Conservation (phyloP, 768 basidiomycete species). For the Gelatoporia subvermispora region DNA sequence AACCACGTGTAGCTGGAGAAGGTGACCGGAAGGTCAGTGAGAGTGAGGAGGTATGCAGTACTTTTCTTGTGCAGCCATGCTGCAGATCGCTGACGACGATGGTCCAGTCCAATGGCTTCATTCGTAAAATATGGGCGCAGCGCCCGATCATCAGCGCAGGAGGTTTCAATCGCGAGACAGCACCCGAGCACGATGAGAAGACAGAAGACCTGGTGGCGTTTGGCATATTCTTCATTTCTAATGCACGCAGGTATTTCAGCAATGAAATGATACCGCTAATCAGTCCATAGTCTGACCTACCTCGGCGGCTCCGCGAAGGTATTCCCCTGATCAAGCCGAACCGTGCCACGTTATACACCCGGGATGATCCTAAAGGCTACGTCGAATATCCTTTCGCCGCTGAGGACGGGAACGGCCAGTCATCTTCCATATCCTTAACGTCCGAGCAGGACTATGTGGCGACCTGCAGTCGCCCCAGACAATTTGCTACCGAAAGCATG, state of each 20-base stretch:
- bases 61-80: too few species aligned
- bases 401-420: too few species aligned
- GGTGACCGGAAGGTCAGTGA: slow-evolving; percentile 1
- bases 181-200: slow-evolving; percentile 10
- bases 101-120: slow-evolving; percentile 10
- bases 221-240: slow-evolving; percentile 21
- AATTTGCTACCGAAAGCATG: too few species aligned
- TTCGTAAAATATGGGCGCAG: slow-evolving; percentile 16
- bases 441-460: too few species aligned
- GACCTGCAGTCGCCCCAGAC: too few species aligned
- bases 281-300: slow-evolving; percentile 2
- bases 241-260: slow-evolving; percentile 21
- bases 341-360: slow-evolving; percentile 3
- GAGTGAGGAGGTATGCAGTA: slow-evolving; percentile 5
- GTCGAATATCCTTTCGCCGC: slow-evolving; percentile 9
- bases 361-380: slow-evolving; percentile 6
- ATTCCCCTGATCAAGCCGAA: slow-evolving; percentile 1
- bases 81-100: not conserved
- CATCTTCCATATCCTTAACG: too few species aligned
- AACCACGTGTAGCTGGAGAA: slow-evolving; percentile 16
- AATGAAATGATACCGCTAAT: not conserved
- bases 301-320: slow-evolving; percentile 11
- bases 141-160: slow-evolving; percentile 14
- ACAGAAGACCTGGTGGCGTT: slow-evolving; percentile 18
- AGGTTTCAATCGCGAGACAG: slow-evolving; percentile 15